Evolutionary conservation across 2,329 filamentous ascomycete species (phyloP).

Genomic region (Albophoma yamanashiensis): DNA sequence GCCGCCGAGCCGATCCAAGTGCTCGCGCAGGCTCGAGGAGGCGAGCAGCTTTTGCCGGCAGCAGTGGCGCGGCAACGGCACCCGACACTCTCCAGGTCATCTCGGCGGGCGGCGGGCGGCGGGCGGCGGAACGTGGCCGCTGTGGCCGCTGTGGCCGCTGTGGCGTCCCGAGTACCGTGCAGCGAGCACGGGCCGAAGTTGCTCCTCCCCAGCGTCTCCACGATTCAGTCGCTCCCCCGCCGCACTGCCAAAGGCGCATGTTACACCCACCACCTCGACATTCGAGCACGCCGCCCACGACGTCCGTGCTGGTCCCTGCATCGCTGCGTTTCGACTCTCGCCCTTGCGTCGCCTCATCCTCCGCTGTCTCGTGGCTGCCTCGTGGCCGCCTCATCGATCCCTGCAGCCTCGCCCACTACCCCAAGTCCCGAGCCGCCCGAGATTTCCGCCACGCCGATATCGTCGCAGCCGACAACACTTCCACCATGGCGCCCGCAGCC

Average conservation of each 20-base stretch:
- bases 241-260: not conserved
- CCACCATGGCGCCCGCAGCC: slow-evolving; percentile 14
- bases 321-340: not conserved
- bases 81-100: too few relatives aligned
- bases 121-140: not conserved
- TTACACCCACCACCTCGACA: not conserved
- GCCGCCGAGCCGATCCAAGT: not conserved
- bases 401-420: not conserved
- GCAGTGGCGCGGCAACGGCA: too few relatives aligned
- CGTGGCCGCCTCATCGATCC: not conserved
- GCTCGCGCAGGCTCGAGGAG: not conserved
- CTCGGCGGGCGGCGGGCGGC: not conserved
- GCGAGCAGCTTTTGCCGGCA: not conserved
- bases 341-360: not conserved
- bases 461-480: not conserved
- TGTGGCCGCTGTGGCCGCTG: too few relatives aligned
- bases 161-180: not conserved
- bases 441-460: not conserved
- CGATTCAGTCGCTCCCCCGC: not conserved
- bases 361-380: too few relatives aligned
- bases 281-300: not conserved
- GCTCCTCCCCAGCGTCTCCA: not conserved
- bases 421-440: not conserved
- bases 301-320: not conserved
- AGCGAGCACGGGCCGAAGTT: not conserved